phyloP scores from a whole-genome alignment of 2,329 filamentous ascomycete genomes.

The Tolypocladium paradoxum region DNA sequence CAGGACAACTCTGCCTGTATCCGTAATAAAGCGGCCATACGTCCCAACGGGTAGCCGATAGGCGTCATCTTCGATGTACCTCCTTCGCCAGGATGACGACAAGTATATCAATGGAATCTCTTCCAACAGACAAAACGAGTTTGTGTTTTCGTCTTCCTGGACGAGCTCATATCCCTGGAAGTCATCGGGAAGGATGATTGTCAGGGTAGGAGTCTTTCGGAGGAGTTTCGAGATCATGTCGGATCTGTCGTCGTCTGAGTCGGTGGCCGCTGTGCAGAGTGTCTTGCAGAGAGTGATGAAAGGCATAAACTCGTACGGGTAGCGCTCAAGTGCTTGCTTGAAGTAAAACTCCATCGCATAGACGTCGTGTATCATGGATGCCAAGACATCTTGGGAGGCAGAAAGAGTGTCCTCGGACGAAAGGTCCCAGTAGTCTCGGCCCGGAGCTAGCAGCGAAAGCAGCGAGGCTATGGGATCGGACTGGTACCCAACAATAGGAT shows the following conservation, averaged over 20 bases:
- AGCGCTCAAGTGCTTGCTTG: slow-evolving; percentile 60
- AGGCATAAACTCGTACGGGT: slow-evolving; percentile 75
- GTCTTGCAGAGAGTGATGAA: slow-evolving; percentile 63
- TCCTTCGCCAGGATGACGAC: slow-evolving; percentile 31
- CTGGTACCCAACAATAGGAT: slow-evolving; percentile 60
- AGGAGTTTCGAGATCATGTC: slow-evolving; percentile 53
- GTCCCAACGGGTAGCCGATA: slow-evolving; percentile 58
- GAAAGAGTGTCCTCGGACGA: slow-evolving; percentile 23
- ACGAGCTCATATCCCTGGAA: slow-evolving; percentile 70
- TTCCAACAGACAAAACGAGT: slow-evolving; percentile 58
- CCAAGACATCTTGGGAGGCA: slow-evolving; percentile 20
- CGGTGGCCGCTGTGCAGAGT: slow-evolving; percentile 33
- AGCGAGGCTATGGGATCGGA: slow-evolving; percentile 58
- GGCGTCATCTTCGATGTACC: slow-evolving; percentile 32
- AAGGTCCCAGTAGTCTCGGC: slow-evolving; percentile 42
- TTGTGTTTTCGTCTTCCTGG: slow-evolving; percentile 77
- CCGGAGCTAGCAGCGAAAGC: slow-evolving; percentile 50
- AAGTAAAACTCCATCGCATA: slow-evolving; percentile 49
- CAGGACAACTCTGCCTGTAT: slow-evolving; percentile 64
- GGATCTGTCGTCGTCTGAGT: slow-evolving; percentile 23
- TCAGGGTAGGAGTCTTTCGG: slow-evolving; percentile 61
- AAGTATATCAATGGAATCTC: slow-evolving; percentile 53
- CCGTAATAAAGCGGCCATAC: slow-evolving; percentile 62
- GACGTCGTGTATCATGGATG: slow-evolving; percentile 24
- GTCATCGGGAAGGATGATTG: slow-evolving; percentile 59